Evolutionary conservation across 139 green algal species (phyloP).

Genomic region (Protoeuglena noctilucae): DNA sequence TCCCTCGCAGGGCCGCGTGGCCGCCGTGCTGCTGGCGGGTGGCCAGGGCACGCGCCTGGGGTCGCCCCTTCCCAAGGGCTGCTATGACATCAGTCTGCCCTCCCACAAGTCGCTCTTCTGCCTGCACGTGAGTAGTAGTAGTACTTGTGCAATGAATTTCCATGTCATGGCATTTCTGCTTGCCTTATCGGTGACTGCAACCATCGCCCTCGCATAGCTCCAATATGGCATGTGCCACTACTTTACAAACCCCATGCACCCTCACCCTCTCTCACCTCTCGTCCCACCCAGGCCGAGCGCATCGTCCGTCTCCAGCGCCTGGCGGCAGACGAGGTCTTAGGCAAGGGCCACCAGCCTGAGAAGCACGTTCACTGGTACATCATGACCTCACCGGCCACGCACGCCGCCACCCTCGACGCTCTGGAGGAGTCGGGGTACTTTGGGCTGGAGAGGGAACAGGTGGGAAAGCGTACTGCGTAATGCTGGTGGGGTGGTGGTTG

Average conservation of each 20-base stretch:
- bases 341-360: background rate
- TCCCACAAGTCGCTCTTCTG: slow-evolving; percentile 80
- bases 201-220: no score
- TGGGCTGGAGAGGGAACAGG: no score
- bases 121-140: no score
- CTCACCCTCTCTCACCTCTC: no score
- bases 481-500: no score
- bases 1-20: slow-evolving; percentile 39
- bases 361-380: slow-evolving; percentile 59
- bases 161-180: no score
- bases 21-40: slow-evolving; percentile 69
- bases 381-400: slow-evolving; percentile 80
- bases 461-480: no score
- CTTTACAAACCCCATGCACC: no score
- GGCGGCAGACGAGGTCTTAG: slow-evolving; percentile 23
- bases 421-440: slow-evolving; percentile 34
- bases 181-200: no score
- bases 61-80: slow-evolving; percentile 70
- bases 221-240: no score
- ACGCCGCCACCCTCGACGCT: slow-evolving; percentile 43
- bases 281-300: slow-evolving; percentile 70
- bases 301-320: slow-evolving; percentile 49
- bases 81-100: slow-evolving; percentile 83
- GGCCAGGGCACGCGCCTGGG: slow-evolving; percentile 86
- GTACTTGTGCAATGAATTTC: no score